A percentile compares a stretch with the other conserved stretches of the same genome.
Evolutionary conservation across 1,284 basidiomycete genomes (phyloP).

Genomic region (Pseudozyma pruni): DNA sequence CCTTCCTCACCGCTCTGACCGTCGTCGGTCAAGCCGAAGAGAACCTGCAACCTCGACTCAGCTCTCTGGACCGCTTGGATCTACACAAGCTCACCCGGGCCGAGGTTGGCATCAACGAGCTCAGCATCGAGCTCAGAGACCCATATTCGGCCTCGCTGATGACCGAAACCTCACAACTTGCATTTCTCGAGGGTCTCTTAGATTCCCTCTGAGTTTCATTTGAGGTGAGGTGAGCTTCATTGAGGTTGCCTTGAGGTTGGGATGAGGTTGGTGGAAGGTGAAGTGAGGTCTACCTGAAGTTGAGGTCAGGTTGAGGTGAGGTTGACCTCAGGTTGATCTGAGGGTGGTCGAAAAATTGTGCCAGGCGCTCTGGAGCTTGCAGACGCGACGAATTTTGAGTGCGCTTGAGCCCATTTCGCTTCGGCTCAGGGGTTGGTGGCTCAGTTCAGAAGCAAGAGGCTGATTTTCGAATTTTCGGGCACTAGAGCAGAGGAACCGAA

Average conservation of each 20-base stretch:
- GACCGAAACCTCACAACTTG: too few species aligned
- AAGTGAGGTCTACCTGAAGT: neutral
- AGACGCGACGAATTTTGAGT: neutral
- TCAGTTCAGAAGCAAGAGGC: too few species aligned
- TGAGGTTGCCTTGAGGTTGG: conserved; percentile 6
- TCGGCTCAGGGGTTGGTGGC: too few species aligned
- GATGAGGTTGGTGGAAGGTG: conserved; percentile 5
- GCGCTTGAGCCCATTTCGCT: too few species aligned
- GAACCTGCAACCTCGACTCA: neutral
- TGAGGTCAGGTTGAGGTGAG: conserved; percentile 2
- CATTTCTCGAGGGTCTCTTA: too few species aligned
- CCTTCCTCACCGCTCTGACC: neutral
- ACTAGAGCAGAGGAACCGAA: conserved; percentile 9
- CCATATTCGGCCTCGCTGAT: too few species aligned
- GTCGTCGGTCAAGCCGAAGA: neutral
- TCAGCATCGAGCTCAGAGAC: too few species aligned
- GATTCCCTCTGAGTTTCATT: too few species aligned
- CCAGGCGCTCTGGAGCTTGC: conserved; percentile 12
- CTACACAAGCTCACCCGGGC: too few species aligned
- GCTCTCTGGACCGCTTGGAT: neutral
- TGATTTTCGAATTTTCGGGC: conserved; percentile 8
- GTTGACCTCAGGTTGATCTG: neutral
- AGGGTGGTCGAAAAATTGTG: neutral
- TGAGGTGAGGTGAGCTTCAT: too few species aligned
- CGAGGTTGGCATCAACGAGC: too few species aligned